Evolutionary conservation across 208 protist genomes (phyloP).

Genomic region (Acanthamoeba lenticulata): DNA sequence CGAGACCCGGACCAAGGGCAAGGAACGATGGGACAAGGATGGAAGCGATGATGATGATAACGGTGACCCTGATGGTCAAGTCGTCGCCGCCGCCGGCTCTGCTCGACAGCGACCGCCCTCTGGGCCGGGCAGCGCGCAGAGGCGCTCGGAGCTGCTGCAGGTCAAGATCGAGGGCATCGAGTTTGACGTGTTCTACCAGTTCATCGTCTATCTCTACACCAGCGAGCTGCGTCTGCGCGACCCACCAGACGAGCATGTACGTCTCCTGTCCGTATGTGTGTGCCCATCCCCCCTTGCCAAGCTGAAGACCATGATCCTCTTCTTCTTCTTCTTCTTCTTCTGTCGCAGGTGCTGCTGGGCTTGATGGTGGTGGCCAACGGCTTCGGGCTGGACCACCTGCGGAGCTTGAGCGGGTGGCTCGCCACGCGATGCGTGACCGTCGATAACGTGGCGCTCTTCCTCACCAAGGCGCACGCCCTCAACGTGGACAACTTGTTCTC

Average conservation of each 20-base stretch:
- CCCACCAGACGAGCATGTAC: constrained; percentile 12
- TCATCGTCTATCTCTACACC: constrained; percentile 66
- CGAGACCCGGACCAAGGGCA: not conserved
- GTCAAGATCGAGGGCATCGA: not conserved
- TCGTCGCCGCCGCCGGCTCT: no score
- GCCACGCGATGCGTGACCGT: constrained; percentile 32
- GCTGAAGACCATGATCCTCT: no score
- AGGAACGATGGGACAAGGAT: not conserved
- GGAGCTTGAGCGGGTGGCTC: constrained; percentile 19
- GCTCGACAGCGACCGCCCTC: no score
- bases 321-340: not conserved
- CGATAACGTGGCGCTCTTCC: constrained; percentile 41
- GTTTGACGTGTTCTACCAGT: constrained; percentile 44
- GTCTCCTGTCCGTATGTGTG: not conserved
- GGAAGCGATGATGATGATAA: no score
- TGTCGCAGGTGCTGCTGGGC: not conserved
- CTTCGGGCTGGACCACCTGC: constrained; percentile 37
- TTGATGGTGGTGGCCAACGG: constrained; percentile 49
- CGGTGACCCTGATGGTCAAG: no score
- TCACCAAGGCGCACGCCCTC: constrained; percentile 32
- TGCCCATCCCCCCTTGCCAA: not conserved
- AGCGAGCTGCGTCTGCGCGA: constrained; percentile 39
- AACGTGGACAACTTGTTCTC: constrained; percentile 54
- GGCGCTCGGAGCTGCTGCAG: not conserved
- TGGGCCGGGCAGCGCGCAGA: no score